Conservation (phyloP, 2,329 filamentous ascomycete species). For the Onygenales sp. region DNA sequence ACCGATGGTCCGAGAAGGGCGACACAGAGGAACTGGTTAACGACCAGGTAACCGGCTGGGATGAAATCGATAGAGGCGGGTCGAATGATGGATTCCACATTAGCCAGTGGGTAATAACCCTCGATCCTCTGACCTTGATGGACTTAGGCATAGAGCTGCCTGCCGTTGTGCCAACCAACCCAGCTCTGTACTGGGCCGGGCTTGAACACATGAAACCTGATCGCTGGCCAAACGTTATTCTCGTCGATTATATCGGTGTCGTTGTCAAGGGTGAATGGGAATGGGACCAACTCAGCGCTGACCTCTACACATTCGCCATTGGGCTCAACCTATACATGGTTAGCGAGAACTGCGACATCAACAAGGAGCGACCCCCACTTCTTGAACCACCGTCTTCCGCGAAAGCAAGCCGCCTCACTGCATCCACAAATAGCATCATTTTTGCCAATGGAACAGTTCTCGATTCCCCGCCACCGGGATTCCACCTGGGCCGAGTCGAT, state of each 20-base stretch:
- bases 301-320: neutral
- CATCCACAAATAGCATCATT: neutral
- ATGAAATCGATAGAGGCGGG: neutral
- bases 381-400: neutral
- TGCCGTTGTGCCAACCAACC: constrained; percentile 1
- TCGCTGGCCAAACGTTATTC: constrained; percentile 8
- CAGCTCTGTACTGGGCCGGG: constrained; percentile 3
- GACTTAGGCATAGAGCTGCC: neutral
- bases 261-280: neutral
- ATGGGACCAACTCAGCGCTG: neutral
- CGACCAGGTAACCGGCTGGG: constrained; percentile 20
- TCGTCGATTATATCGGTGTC: constrained; percentile 8
- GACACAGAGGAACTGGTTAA: constrained; percentile 20
- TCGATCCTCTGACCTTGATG: neutral
- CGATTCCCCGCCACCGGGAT: neutral
- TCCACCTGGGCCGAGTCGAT: neutral
- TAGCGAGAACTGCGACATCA: neutral
- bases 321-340: neutral
- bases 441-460: neutral
- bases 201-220: constrained; percentile 1
- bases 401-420: neutral
- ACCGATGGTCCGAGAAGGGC: constrained; percentile 22
- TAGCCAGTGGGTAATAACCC: constrained; percentile 9
- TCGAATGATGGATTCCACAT: constrained; percentile 5
- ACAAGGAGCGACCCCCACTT: neutral